phyloP scores from a whole-genome alignment of 495 filamentous ascomycete species.

The Talaromyces trachyspermus region DNA sequence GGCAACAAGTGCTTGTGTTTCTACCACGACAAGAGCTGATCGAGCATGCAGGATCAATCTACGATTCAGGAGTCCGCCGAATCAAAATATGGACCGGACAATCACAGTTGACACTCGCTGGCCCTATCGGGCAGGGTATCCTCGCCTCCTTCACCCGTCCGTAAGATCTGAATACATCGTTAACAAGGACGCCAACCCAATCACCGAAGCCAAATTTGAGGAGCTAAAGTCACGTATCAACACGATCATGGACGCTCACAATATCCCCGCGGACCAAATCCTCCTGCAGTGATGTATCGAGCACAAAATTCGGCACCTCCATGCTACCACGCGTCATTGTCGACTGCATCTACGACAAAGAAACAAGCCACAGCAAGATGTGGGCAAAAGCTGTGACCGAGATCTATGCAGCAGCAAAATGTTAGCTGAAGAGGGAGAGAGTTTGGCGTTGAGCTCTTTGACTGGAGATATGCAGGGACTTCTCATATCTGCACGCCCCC shows the following conservation, averaged over 20 bases:
- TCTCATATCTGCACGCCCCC: not conserved
- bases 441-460: conserved; percentile 1
- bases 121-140: not conserved
- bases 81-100: no score
- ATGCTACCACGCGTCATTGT: not conserved
- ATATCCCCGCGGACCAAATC: not conserved
- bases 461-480: not conserved
- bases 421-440: not conserved
- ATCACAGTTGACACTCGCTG: conserved; percentile 2
- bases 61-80: no score
- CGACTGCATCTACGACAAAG: conserved; percentile 2
- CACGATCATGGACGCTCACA: not conserved
- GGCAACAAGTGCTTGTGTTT: no score
- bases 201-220: not conserved
- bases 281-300: not conserved
- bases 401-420: not conserved
- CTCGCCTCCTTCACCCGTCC: not conserved
- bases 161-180: not conserved
- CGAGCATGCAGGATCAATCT: no score
- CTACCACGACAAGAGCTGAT: no score
- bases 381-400: conserved; percentile 1
- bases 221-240: not conserved
- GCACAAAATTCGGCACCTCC: not conserved
- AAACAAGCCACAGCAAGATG: not conserved
- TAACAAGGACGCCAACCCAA: conserved; percentile 10